Evolutionary conservation across 2,329 filamentous ascomycete species (phyloP), one percentile per base, ranked within the genome.

Genomic region (Albifimbria verrucaria): DNA sequence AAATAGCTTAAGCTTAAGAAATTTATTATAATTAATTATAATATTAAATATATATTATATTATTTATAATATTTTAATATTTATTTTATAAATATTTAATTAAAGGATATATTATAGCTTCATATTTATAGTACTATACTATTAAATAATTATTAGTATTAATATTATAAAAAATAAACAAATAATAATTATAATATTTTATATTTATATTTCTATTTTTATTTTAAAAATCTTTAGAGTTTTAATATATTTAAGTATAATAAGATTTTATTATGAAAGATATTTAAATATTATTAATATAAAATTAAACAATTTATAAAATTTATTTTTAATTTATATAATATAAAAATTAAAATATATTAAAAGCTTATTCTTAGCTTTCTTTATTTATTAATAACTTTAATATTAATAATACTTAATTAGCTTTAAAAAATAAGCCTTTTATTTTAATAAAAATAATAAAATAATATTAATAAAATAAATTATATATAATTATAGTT

Each of bases 181-280:
- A 17, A 52, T 46, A 17, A 36, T 47, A 45, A 47, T 18, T 52
- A 52, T 47, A 36, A 42, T 45, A 21, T 41, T n/a, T n/a, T 50
- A 45, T 15, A 3, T 12, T 50, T 28, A 44, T 15, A 7, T 36
- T n/a, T n/a, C n/a, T n/a, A n/a, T n/a, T 51, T 51, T 36, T 51
- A 52, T 7, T 9, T 42, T 25, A 44, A 44, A 32, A 44, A 26
- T 25, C 4, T 44, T 44, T 26, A 18, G 25, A 15, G 26, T 15
- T 15, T 32, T 32, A 32, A 32, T 32, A 32, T 45, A 45, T 21
- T 45, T 49, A 45, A 43, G 23, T 21, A 23, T 45, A 45, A 20
- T 21, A 21, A 21, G 41, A 21, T 21, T 15, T 45, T 45, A 12
- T n/a, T n/a, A n/a, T n/a, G n/a, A n/a, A n/a, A n/a, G n/a, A n/a